Percentiles rank a stretch among this genome's conserved stretches.
phyloP scores from a whole-genome alignment of 352 stramenopile species.

The Achlya hypogyna region DNA sequence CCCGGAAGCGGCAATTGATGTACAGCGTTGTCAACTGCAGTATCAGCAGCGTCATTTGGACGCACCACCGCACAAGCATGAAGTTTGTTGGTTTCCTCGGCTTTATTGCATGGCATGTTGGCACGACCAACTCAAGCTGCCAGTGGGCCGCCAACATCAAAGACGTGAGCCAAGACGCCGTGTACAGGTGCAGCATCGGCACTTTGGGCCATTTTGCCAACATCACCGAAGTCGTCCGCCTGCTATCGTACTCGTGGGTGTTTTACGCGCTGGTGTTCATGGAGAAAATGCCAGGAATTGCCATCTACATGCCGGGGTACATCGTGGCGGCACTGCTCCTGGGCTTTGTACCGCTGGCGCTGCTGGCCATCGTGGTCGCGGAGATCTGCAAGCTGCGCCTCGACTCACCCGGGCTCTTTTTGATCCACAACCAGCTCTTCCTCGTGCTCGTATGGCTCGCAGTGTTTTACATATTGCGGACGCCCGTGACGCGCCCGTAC shows the following conservation, averaged over 20 bases:
- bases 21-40: conserved; percentile 1
- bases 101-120: background rate
- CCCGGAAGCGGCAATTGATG: background rate
- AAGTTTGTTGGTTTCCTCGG: background rate
- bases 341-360: background rate
- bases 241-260: conserved; percentile 1
- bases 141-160: background rate
- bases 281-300: background rate
- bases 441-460: background rate
- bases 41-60: conserved; percentile 3
- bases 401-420: background rate
- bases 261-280: conserved; percentile 2
- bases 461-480: background rate
- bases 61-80: background rate
- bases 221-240: background rate
- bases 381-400: background rate
- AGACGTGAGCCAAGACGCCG: background rate
- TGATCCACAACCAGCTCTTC: conserved; percentile 2
- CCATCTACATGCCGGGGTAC: conserved; percentile 1
- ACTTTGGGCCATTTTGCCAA: background rate
- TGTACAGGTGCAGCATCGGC: background rate
- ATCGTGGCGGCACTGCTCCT: background rate
- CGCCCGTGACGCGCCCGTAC: background rate
- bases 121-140: background rate
- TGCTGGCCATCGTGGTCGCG: background rate